Conservation (phyloP, 306 rosid species). For the Neltuma alba region DNA sequence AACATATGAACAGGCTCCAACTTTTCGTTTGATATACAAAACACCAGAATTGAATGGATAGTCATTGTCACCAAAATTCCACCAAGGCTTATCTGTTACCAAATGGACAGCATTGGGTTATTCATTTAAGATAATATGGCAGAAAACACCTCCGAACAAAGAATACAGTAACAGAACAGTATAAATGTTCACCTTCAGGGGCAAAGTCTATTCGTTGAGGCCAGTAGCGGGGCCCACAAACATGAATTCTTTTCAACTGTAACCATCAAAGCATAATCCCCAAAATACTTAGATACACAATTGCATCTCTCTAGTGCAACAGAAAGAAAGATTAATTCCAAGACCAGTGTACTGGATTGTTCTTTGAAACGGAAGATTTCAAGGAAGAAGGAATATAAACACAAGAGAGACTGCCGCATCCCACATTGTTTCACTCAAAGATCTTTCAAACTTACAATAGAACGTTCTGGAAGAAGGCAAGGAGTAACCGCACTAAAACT, state of each 20-base stretch:
- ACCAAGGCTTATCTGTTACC: constrained; percentile 89
- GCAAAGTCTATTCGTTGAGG: constrained; percentile 76
- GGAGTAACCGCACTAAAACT: constrained; percentile 95
- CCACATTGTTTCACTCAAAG: constrained; percentile 26
- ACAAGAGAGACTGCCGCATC: constrained; percentile 25
- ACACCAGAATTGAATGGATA: constrained; percentile 88
- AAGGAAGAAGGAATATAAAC: not conserved
- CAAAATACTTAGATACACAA: constrained; percentile 34
- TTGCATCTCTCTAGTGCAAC: constrained; percentile 29
- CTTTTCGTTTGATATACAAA: constrained; percentile 90
- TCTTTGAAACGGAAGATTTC: constrained; percentile 14
- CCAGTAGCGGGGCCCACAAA: constrained; percentile 98
- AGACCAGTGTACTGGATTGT: constrained; percentile 24
- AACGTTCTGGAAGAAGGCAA: constrained; percentile 94
- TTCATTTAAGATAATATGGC: constrained; percentile 22
- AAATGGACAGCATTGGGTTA: constrained; percentile 30
- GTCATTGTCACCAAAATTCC: constrained; percentile 82
- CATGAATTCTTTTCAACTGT: constrained; percentile 83
- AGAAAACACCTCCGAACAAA: constrained; percentile 20
- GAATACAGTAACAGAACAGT: constrained; percentile 31
- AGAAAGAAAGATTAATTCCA: constrained; percentile 31
- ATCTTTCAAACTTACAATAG: constrained; percentile 64
- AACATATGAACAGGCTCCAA: constrained; percentile 97
- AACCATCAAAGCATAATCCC: constrained; percentile 40
- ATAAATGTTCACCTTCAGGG: constrained; percentile 69